Percentiles rank a stretch among this genome's conserved stretches.
Evolutionary conservation across 305 asterid species (phyloP).

Genomic region (Rubia occidens): DNA sequence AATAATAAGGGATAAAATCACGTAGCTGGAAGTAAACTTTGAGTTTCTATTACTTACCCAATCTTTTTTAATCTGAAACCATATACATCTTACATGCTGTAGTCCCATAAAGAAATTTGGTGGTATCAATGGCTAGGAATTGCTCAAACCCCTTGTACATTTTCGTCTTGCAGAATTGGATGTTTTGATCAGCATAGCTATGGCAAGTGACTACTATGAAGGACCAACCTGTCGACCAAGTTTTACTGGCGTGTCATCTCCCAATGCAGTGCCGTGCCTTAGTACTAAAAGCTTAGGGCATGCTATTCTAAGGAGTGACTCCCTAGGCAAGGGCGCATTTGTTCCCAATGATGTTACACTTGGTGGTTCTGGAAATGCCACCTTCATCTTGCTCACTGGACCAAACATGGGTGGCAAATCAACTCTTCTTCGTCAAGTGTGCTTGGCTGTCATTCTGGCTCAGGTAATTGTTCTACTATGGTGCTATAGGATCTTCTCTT

Average conservation of each 20-base stretch:
- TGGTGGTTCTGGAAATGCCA: slow-evolving; percentile 65
- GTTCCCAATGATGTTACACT: slow-evolving; percentile 77
- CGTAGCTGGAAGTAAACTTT: background rate
- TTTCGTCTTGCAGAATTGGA: slow-evolving; percentile 74
- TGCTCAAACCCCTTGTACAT: slow-evolving; percentile 7
- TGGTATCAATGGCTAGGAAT: background rate
- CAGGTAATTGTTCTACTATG: slow-evolving; percentile 44
- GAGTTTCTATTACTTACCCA: background rate
- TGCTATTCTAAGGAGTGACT: slow-evolving; percentile 74
- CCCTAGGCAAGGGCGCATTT: slow-evolving; percentile 66
- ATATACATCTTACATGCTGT: background rate
- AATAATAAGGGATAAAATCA: background rate
- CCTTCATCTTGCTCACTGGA: slow-evolving; percentile 86
- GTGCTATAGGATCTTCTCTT: slow-evolving; percentile 14
- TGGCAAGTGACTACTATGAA: slow-evolving; percentile 77
- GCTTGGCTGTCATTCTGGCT: slow-evolving; percentile 89
- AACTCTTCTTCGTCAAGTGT: slow-evolving; percentile 89
- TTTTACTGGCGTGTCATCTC: slow-evolving; percentile 31
- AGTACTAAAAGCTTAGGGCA: slow-evolving; percentile 76
- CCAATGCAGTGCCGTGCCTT: slow-evolving; percentile 52
- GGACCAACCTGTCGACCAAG: slow-evolving; percentile 76
- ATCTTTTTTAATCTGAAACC: background rate
- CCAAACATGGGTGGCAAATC: slow-evolving; percentile 99
- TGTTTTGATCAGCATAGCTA: slow-evolving; percentile 81
- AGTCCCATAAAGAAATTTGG: background rate